These are phyloP conservation scores for Schizosaccharomyces pombe DNA, from an alignment of 805 yeast species.

Conservation along the genomic window ASM294v3 CU329670.1:4236001-4236500, in stretches of 20 bases:
- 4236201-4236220: constrained; percentile 84
- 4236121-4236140: constrained; percentile 75
- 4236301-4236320: constrained; percentile 73
- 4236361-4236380: constrained; percentile 45
- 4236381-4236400: constrained; percentile 24
- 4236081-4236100: constrained; percentile 39
- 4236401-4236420: constrained; percentile 79
- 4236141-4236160: constrained; percentile 30
- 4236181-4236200: constrained; percentile 82
- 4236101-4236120: constrained; percentile 61
- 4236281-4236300: constrained; percentile 67
- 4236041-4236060: constrained; percentile 77
- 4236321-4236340: constrained; percentile 71
- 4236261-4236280: constrained; percentile 69
- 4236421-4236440: constrained; percentile 54
- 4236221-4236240: constrained; percentile 61
- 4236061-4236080: constrained; percentile 43
- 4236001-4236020: constrained; percentile 88
- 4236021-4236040: constrained; percentile 78
- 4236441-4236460: constrained; percentile 34
- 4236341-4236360: constrained; percentile 78
- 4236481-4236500: constrained; percentile 68
- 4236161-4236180: constrained; percentile 32
- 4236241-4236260: constrained; percentile 50
- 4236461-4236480: constrained; percentile 63